phyloP scores from a whole-genome alignment of 306 rosid genomes.

The Chamaecrista fasciculata region DNA sequence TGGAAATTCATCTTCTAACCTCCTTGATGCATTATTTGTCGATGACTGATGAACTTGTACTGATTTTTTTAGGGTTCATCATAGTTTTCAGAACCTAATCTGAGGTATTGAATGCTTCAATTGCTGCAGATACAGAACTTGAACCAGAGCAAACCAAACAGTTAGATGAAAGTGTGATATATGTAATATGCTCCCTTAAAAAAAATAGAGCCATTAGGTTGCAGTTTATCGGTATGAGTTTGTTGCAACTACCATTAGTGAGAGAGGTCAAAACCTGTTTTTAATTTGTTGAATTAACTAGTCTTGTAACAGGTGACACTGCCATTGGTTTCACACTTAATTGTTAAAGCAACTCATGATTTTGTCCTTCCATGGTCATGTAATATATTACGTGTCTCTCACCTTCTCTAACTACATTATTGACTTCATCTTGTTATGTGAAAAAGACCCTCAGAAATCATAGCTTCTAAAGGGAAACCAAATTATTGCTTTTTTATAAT shows the following conservation, averaged over 20 bases:
- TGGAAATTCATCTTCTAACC: constrained; percentile 68
- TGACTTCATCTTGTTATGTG: constrained; percentile 32
- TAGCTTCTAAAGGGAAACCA: constrained; percentile 1
- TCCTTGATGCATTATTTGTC: constrained; percentile 69
- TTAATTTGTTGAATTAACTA: constrained; percentile 10
- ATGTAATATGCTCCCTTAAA: background rate
- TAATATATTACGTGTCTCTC: constrained; percentile 18
- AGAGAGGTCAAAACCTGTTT: constrained; percentile 16
- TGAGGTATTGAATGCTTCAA: constrained; percentile 18
- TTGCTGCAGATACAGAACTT: constrained; percentile 19
- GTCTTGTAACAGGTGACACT: background rate
- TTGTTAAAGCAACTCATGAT: constrained; percentile 1
- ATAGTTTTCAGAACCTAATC: constrained; percentile 18
- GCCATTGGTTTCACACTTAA: background rate
- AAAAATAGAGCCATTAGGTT: constrained; percentile 10
- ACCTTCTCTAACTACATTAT: constrained; percentile 36
- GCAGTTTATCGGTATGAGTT: constrained; percentile 20
- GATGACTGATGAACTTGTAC: constrained; percentile 41
- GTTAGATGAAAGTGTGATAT: background rate
- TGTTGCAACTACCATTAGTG: constrained; percentile 21
- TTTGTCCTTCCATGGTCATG: background rate
- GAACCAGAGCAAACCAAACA: background rate
- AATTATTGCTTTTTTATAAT: constrained; percentile 7
- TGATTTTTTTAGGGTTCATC: constrained; percentile 19
- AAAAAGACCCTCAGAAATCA: constrained; percentile 26